phyloP scores from a whole-genome alignment of 1,139 yeast species.

The Saccharomyces pastorianus region DNA sequence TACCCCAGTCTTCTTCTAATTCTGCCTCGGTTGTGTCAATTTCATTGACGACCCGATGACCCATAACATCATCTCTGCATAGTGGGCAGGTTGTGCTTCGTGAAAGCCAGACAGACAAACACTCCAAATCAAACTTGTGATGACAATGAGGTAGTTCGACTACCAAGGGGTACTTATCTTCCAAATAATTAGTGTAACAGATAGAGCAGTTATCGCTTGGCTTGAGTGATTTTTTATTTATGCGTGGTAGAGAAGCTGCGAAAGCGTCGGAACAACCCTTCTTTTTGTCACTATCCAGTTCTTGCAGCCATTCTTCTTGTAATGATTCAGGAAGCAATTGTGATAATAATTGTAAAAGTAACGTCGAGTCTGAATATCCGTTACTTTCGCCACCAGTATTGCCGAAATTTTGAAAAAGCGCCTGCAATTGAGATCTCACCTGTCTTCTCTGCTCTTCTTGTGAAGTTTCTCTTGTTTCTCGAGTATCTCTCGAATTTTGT shows the following conservation, averaged over 20 bases:
- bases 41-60: constrained; percentile 34
- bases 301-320: constrained; percentile 25
- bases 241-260: constrained; percentile 69
- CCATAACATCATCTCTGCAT: constrained; percentile 65
- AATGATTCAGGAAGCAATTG: constrained; percentile 23
- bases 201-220: constrained; percentile 69
- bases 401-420: constrained; percentile 17
- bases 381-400: constrained; percentile 14
- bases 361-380: constrained; percentile 10
- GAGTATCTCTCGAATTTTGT: constrained; percentile 9
- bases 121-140: constrained; percentile 81
- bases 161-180: constrained; percentile 71
- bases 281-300: constrained; percentile 18
- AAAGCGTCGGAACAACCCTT: constrained; percentile 63
- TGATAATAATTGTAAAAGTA: constrained; percentile 22
- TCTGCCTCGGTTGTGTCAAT: constrained; percentile 63
- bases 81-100: constrained; percentile 79
- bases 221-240: constrained; percentile 44
- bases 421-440: constrained; percentile 18
- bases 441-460: constrained; percentile 13
- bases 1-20: constrained; percentile 65
- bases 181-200: constrained; percentile 64
- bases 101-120: constrained; percentile 84
- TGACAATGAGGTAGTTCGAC: constrained; percentile 69
- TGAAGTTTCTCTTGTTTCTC: constrained; percentile 4